These are phyloP conservation scores for Penicillium dipodomyicola DNA, from an alignment of 495 filamentous ascomycete genomes.

Conservation along the genomic window DNA sequence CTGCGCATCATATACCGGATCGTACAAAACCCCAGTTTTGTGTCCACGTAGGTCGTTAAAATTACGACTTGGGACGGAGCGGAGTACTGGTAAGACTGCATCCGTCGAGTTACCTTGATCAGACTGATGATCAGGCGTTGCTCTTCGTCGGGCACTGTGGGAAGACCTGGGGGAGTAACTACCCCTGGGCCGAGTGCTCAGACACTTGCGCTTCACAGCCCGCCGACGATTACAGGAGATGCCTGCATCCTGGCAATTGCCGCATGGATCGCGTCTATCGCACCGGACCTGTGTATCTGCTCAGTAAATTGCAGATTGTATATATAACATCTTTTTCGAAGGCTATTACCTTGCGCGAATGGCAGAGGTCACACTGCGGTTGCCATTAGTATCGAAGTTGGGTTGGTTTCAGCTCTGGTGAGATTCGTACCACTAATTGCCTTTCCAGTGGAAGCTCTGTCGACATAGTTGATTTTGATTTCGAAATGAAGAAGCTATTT, in stretches of 20 bases:
- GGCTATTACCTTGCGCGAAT: slow-evolving; percentile 23
- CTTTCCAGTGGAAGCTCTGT: not conserved
- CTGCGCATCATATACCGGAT: slow-evolving; percentile 11
- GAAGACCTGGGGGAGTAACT: not conserved
- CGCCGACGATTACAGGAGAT: slow-evolving; percentile 11
- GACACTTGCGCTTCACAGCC: slow-evolving; percentile 5
- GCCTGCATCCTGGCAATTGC: slow-evolving; percentile 24
- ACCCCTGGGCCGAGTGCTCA: not conserved
- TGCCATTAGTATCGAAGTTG: not conserved
- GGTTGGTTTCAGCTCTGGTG: not conserved
- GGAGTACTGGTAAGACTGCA: not conserved
- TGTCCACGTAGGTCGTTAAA: not conserved
- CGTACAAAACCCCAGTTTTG: not conserved
- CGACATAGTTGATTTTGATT: not conserved
- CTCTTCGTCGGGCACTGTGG: not conserved
- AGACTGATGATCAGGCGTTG: not conserved
- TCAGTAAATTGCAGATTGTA: not conserved
- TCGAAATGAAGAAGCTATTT: not conserved
- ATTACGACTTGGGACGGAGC: not conserved
- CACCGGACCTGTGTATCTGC: slow-evolving; percentile 21
- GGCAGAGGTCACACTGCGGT: slow-evolving; percentile 24
- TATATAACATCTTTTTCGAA: too few species aligned
- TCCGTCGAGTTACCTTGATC: not conserved
- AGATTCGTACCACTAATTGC: not conserved
- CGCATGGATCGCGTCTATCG: slow-evolving; percentile 23